These are phyloP conservation scores for Ploettnerulaceae sp. DNA, from an alignment of 2,329 filamentous ascomycete species.

Conservation along the genomic window DNA sequence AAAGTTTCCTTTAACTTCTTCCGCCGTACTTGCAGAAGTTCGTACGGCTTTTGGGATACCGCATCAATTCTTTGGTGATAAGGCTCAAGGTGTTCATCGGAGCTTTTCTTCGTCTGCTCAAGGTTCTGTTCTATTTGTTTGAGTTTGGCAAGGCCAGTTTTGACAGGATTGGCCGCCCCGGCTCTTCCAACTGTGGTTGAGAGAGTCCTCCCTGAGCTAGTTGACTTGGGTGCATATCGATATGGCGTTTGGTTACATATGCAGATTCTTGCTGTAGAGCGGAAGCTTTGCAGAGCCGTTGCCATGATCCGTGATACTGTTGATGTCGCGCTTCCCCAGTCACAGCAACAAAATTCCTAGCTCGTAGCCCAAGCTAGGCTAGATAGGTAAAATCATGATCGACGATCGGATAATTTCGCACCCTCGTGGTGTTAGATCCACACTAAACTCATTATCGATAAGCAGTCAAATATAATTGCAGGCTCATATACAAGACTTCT, in stretches of 20 bases:
- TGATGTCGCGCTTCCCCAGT: not conserved
- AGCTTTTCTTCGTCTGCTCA: slow-evolving; percentile 3
- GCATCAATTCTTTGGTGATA: slow-evolving; percentile 9
- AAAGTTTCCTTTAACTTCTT: slow-evolving; percentile 32
- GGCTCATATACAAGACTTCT: no score
- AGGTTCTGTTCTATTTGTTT: slow-evolving; percentile 12
- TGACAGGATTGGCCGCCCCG: slow-evolving; percentile 8
- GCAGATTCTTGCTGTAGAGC: slow-evolving; percentile 27
- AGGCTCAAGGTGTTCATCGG: slow-evolving; percentile 10
- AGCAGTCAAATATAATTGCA: not conserved
- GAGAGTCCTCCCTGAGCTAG: slow-evolving; percentile 24
- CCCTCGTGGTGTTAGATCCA: not conserved
- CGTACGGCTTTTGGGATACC: slow-evolving; percentile 8
- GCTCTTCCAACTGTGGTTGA: slow-evolving; percentile 21
- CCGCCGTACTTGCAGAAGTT: slow-evolving; percentile 6
- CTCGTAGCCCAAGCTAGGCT: not conserved
- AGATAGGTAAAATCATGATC: not conserved
- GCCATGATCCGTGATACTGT: slow-evolving; percentile 26
- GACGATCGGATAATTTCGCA: not conserved
- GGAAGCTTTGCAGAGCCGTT: slow-evolving; percentile 30
- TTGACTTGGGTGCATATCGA: slow-evolving; percentile 17
- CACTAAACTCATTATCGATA: not conserved
- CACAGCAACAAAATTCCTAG: slow-evolving; percentile 4
- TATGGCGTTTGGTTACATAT: slow-evolving; percentile 18
- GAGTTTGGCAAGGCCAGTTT: slow-evolving; percentile 3